These are phyloP conservation scores for Adenanthera pavonina DNA, from an alignment of 306 rosid genomes.

Conservation along the genomic window DNA sequence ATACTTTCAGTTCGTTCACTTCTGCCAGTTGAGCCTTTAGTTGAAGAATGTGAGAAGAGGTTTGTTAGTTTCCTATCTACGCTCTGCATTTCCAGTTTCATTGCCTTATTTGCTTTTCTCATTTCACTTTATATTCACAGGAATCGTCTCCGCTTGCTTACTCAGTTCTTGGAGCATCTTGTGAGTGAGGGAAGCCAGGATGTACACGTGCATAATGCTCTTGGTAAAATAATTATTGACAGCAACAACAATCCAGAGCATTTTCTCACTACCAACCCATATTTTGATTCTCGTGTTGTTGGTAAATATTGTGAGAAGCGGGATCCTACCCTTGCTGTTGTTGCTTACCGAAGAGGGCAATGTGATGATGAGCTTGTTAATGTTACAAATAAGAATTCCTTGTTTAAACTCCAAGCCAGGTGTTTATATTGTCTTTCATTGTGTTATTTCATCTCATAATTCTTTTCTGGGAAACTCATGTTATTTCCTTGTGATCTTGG, in stretches of 20 bases:
- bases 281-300: slow-evolving; percentile 93
- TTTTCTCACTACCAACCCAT: slow-evolving; percentile 97
- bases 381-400: slow-evolving; percentile 87
- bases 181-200: slow-evolving; percentile 99
- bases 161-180: slow-evolving; percentile 97
- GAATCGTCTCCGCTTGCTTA: slow-evolving; percentile 91
- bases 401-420: slow-evolving; percentile 98
- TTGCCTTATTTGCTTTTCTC: slow-evolving; percentile 21
- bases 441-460: slow-evolving; percentile 11
- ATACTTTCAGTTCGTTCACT: slow-evolving; percentile 98
- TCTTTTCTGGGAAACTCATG: slow-evolving; percentile 8
- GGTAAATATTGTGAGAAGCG: slow-evolving; percentile 97
- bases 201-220: slow-evolving; percentile 94
- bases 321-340: slow-evolving; percentile 97
- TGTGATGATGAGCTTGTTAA: slow-evolving; percentile 93
- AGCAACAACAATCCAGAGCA: slow-evolving; percentile 98
- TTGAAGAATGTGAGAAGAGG: slow-evolving; percentile 98
- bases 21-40: slow-evolving; percentile 97
- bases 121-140: slow-evolving; percentile 48
- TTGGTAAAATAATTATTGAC: slow-evolving; percentile 94
- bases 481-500: slow-evolving; percentile 35
- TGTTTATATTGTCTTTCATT: slow-evolving; percentile 42
- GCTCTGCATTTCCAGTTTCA: slow-evolving; percentile 31
- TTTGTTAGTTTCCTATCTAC: slow-evolving; percentile 37
- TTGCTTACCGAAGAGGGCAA: slow-evolving; percentile 95